Percentiles rank a stretch among this genome's conserved stretches.
Conservation (phyloP, 176 grass and related monocot genomes). For the Lolium rigidum region DNA sequence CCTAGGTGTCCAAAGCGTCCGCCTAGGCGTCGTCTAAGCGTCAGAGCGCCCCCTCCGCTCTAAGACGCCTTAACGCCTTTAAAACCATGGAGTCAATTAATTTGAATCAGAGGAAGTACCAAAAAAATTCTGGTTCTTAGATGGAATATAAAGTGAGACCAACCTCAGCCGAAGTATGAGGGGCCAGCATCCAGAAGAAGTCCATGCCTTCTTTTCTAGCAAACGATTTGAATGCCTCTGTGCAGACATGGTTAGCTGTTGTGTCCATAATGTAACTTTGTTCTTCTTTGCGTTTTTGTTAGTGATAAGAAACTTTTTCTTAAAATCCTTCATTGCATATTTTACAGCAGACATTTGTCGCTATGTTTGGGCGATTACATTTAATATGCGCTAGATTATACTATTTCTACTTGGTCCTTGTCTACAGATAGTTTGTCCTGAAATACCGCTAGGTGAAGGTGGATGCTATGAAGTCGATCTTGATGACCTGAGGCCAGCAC, state of each 20-base stretch:
- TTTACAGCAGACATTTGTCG: constrained; percentile 6
- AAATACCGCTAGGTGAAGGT: constrained; percentile 53
- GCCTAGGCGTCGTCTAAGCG: too few species aligned
- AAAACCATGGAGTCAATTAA: too few species aligned
- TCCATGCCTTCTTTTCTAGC: neutral
- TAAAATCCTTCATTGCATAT: neutral
- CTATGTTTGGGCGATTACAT: neutral
- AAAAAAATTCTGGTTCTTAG: neutral
- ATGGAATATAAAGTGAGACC: neutral
- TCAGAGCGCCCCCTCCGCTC: too few species aligned
- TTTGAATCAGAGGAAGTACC: too few species aligned
- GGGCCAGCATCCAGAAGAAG: too few species aligned
- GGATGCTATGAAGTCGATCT: constrained; percentile 34
- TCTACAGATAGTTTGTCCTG: constrained; percentile 52
- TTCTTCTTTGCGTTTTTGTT: neutral
- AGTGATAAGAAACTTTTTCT: neutral
- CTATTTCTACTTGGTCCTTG: constrained; percentile 20
- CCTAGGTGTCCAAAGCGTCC: too few species aligned
- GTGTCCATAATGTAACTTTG: neutral
- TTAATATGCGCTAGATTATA: neutral
- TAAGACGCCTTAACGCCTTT: too few species aligned
- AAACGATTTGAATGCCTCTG: neutral
- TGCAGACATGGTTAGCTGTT: neutral
- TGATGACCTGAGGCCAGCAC: constrained; percentile 53
- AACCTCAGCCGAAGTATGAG: neutral